A percentile compares a stretch with the other conserved stretches of the same genome.
Conservation (phyloP, 768 basidiomycete species). For the Russula brevipes region DNA sequence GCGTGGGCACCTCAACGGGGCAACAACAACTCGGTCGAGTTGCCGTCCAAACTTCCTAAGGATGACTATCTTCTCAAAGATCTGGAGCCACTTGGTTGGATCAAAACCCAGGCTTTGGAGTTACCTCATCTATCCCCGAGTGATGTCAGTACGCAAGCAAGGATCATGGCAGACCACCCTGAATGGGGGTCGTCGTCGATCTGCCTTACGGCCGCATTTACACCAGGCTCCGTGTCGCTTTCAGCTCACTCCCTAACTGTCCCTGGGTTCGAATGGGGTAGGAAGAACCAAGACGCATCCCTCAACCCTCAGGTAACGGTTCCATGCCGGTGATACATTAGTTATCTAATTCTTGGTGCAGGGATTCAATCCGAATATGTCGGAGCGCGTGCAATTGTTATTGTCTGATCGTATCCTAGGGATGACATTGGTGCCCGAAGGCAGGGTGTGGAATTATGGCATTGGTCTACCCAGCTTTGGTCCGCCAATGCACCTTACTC, state of each 20-base stretch:
- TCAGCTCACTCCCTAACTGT: conserved; percentile 89
- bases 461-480: conserved; percentile 93
- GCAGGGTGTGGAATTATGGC: conserved; percentile 95
- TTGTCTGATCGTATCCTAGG: conserved; percentile 94
- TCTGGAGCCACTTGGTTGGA: conserved; percentile 91
- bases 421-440: conserved; percentile 92
- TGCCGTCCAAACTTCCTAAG: conserved; percentile 84
- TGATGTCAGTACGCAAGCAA: conserved; percentile 92
- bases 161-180: conserved; percentile 93
- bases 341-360: conserved; percentile 28
- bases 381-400: conserved; percentile 87
- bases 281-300: conserved; percentile 86
- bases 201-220: conserved; percentile 92
- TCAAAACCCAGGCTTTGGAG: conserved; percentile 95
- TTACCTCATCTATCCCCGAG: conserved; percentile 87
- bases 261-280: conserved; percentile 95
- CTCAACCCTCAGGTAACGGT: conserved; percentile 62
- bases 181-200: conserved; percentile 94
- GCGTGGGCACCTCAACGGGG: conserved; percentile 98
- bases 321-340: background rate
- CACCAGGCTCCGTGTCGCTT: conserved; percentile 94
- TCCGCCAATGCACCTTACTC: conserved; percentile 72
- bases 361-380: conserved; percentile 99
- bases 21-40: conserved; percentile 89
- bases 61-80: conserved; percentile 95